Conservation (phyloP, 306 rosid species). For the Mimosa bimucronata region DNA sequence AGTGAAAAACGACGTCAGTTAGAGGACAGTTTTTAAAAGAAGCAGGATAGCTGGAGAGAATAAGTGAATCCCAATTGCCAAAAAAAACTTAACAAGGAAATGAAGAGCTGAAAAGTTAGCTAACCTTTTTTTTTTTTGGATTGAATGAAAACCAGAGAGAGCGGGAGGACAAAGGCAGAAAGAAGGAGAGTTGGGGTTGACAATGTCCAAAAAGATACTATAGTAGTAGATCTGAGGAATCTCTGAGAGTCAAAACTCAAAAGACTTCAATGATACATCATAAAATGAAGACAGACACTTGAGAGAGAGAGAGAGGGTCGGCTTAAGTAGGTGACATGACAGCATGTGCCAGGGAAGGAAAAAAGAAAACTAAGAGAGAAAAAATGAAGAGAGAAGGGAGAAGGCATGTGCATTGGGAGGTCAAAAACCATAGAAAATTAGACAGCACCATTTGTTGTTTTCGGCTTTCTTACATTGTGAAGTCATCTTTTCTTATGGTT, state of each 20-base stretch:
- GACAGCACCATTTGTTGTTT: constrained; percentile 15
- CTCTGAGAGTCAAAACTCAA: constrained; percentile 61
- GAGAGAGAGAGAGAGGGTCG: constrained; percentile 36
- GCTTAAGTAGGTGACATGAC: constrained; percentile 37
- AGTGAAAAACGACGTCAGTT: constrained; percentile 25
- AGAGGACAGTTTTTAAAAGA: constrained; percentile 13
- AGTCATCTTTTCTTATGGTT: neutral
- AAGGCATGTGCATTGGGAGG: constrained; percentile 96
- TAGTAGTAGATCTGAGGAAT: constrained; percentile 84
- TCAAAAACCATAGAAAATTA: constrained; percentile 69
- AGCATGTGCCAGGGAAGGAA: constrained; percentile 55
- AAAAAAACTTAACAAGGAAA: constrained; percentile 29
- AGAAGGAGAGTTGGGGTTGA: constrained; percentile 52
- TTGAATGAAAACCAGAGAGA: constrained; percentile 37
- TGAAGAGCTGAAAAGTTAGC: constrained; percentile 23
- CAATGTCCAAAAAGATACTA: constrained; percentile 51
- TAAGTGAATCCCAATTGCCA: constrained; percentile 25
- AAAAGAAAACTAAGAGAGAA: constrained; percentile 37
- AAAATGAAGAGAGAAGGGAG: constrained; percentile 49
- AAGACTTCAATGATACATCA: constrained; percentile 55
- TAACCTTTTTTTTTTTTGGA: constrained; percentile 47
- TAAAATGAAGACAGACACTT: constrained; percentile 39
- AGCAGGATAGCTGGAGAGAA: neutral
- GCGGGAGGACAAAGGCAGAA: constrained; percentile 5
- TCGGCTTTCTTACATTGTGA: constrained; percentile 8